Evolutionary conservation across 2,329 filamentous ascomycete species (phyloP).

Genomic region (Alternaria sp.): DNA sequence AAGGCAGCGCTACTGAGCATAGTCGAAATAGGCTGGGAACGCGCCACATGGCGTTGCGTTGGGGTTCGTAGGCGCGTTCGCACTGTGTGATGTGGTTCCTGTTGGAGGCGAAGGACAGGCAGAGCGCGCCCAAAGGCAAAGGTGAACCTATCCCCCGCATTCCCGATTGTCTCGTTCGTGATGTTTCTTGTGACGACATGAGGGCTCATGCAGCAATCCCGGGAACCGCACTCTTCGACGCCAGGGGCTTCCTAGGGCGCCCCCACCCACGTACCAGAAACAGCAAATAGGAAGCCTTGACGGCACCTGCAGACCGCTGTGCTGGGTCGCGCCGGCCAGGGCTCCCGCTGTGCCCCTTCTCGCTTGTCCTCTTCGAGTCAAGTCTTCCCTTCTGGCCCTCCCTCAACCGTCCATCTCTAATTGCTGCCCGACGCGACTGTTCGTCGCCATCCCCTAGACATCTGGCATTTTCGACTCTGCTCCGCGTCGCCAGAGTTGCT

Average conservation of each 20-base stretch:
- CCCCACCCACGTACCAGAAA: not conserved
- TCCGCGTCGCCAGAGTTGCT: not conserved
- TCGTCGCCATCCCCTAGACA: conserved; percentile 14
- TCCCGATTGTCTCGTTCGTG: conserved; percentile 13
- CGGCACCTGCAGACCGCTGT: conserved; percentile 17
- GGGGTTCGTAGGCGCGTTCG: not conserved
- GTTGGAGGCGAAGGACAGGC: not conserved
- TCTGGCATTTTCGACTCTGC: conserved; percentile 6
- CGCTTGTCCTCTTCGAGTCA: conserved; percentile 24
- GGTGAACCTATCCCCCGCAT: not conserved
- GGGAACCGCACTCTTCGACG: conserved; percentile 1
- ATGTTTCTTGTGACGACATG: conserved; percentile 19
- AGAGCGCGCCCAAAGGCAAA: not conserved
- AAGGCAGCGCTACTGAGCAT: conserved; percentile 3
- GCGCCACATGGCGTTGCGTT: conserved; percentile 3
- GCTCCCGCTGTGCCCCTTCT: conserved; percentile 23
- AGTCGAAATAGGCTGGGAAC: not conserved
- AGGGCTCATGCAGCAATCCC: conserved; percentile 24
- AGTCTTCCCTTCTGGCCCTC: conserved; percentile 12
- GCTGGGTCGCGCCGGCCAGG: conserved; percentile 23
- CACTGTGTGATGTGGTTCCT: not conserved
- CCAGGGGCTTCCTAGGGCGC: conserved; percentile 5
- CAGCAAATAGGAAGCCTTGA: conserved; percentile 23
- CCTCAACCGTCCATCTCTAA: not conserved
- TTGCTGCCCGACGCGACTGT: conserved; percentile 26